Conservation (phyloP, 257 asterid species). For the Plantago elongata region DNA sequence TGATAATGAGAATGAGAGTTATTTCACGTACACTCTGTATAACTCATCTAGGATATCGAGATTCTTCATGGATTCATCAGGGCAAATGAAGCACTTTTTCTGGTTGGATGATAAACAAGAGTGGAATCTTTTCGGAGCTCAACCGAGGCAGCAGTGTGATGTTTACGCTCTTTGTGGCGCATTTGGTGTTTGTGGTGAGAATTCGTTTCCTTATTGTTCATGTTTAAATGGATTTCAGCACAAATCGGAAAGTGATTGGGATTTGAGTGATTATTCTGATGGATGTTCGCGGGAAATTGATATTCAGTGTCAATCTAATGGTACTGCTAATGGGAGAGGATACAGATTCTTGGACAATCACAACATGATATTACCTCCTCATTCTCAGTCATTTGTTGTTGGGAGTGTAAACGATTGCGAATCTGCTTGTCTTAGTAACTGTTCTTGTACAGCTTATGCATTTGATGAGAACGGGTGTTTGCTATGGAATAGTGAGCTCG, state of each 20-base stretch:
- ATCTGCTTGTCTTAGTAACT: conserved; percentile 31
- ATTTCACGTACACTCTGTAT: conserved; percentile 42
- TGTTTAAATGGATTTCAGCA: conserved; percentile 38
- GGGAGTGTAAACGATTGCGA: conserved; percentile 31
- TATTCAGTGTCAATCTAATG: conserved; percentile 27
- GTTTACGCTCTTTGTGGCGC: conserved; percentile 53
- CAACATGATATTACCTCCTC: conserved; percentile 21
- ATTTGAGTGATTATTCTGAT: conserved; percentile 41
- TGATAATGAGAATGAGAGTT: conserved; percentile 32
- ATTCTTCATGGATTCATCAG: conserved; percentile 40
- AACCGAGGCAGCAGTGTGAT: conserved; percentile 51
- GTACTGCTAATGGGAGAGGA: conserved; percentile 20
- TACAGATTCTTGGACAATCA: conserved; percentile 25
- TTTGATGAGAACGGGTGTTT: conserved; percentile 28
- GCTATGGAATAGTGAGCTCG: conserved; percentile 32
- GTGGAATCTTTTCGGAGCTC: conserved; percentile 48
- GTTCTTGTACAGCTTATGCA: conserved; percentile 45
- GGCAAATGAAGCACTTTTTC: conserved; percentile 36
- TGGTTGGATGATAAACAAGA: conserved; percentile 19
- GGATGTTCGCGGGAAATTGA: conserved; percentile 40
- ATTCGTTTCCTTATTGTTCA: conserved; percentile 35
- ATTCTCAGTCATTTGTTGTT: conserved; percentile 11
- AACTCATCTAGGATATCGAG: conserved; percentile 26
- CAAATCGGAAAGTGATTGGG: conserved; percentile 32
- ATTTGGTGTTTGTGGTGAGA: conserved; percentile 39